Evolutionary conservation across 805 yeast genomes (phyloP).

Genomic region (Peterozyma xylosa): DNA sequence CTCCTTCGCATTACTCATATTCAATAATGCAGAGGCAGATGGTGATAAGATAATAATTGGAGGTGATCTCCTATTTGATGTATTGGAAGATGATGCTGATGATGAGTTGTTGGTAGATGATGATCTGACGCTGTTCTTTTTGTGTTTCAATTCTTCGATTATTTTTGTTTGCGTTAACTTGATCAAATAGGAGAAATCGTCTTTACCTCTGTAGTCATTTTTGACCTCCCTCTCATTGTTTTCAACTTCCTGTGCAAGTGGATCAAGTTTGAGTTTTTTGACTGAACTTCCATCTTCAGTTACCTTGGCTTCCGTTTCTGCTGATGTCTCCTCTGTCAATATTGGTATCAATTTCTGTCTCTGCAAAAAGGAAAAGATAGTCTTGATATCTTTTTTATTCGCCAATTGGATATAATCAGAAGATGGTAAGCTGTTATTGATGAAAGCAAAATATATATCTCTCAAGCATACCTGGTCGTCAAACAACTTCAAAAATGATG

Average conservation of each 20-base stretch:
- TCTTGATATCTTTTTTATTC: slow-evolving; percentile 2
- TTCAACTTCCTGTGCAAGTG: slow-evolving; percentile 26
- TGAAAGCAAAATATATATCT: slow-evolving; percentile 5
- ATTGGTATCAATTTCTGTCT: slow-evolving; percentile 7
- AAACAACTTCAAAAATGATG: slow-evolving; percentile 2
- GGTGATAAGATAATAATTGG: slow-evolving; percentile 77
- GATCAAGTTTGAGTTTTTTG: slow-evolving; percentile 19
- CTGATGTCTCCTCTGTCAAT: slow-evolving; percentile 4
- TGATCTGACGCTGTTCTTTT: slow-evolving; percentile 1
- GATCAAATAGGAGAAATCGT: slow-evolving; percentile 7
- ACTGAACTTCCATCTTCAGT: not conserved
- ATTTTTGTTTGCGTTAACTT: slow-evolving; percentile 6
- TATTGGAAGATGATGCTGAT: not conserved
- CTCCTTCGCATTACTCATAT: slow-evolving; percentile 56
- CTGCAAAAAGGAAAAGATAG: slow-evolving; percentile 8
- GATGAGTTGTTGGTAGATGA: not conserved
- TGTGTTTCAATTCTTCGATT: slow-evolving; percentile 5
- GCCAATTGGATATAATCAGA: slow-evolving; percentile 8
- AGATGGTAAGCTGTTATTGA: slow-evolving; percentile 7
- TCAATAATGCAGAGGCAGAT: slow-evolving; percentile 65
- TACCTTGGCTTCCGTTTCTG: slow-evolving; percentile 3
- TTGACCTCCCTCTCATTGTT: slow-evolving; percentile 29
- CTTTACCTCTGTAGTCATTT: slow-evolving; percentile 30
- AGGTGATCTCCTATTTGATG: slow-evolving; percentile 25
- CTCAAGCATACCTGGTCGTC: slow-evolving; percentile 1